Evolutionary conservation across 257 asterid genomes (phyloP).

Genomic region (Ilex aquifolium): DNA sequence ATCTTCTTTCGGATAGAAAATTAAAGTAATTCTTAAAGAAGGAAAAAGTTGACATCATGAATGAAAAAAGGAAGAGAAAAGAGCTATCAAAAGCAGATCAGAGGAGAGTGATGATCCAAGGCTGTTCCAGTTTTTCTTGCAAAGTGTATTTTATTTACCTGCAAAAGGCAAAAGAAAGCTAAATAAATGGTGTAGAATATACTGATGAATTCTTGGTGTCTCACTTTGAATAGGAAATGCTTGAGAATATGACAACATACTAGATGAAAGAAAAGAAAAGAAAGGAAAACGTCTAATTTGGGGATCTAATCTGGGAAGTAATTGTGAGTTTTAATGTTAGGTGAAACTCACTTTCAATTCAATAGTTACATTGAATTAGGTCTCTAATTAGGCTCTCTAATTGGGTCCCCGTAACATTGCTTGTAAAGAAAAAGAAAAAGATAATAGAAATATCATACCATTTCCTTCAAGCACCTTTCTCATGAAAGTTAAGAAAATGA

Average conservation of each 20-base stretch:
- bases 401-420: no score
- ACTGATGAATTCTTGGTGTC: no score
- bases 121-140: neutral
- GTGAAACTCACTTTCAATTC: no score
- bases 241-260: no score
- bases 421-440: neutral
- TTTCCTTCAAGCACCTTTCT: slow-evolving; percentile 48
- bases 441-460: slow-evolving; percentile 24
- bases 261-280: no score
- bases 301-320: no score
- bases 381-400: no score
- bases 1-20: no score
- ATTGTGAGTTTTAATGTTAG: no score
- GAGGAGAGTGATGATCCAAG: neutral
- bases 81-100: neutral
- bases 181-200: neutral
- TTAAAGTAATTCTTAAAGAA: neutral
- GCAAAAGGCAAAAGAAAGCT: slow-evolving; percentile 27
- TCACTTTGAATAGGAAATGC: no score
- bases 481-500: slow-evolving; percentile 73
- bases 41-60: neutral
- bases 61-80: neutral
- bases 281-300: no score
- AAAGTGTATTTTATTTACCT: slow-evolving; percentile 47
- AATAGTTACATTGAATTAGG: no score